Evolutionary conservation across 805 yeast species (phyloP).

Genomic region (Wickerhamomyces subpelliculosus): DNA sequence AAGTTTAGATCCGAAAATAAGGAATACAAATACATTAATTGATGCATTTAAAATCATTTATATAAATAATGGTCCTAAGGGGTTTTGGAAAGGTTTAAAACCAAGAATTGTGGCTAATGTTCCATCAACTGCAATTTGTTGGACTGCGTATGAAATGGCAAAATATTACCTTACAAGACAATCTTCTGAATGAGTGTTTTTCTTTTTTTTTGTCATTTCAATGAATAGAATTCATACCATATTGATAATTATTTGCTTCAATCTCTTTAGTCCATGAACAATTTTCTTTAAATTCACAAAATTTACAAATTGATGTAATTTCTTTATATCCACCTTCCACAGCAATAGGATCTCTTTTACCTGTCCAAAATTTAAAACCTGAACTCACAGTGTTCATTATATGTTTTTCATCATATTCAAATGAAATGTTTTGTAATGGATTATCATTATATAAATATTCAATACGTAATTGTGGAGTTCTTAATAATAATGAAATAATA

Average conservation of each 20-base stretch:
- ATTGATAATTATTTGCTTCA: neutral
- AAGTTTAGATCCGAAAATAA: conserved; percentile 31
- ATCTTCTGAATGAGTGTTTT: no score
- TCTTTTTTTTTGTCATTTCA: no score
- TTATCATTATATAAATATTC: conserved; percentile 44
- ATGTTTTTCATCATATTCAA: conserved; percentile 28
- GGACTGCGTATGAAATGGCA: conserved; percentile 99
- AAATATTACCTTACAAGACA: conserved; percentile 36
- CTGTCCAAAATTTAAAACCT: conserved; percentile 51
- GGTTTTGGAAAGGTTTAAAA: conserved; percentile 77
- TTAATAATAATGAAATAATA: conserved; percentile 26
- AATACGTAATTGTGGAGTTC: conserved; percentile 33
- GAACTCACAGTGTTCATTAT: conserved; percentile 24
- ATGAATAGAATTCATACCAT: no score
- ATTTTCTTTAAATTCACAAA: conserved; percentile 44
- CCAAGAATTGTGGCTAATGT: conserved; percentile 90
- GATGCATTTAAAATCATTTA: conserved; percentile 69
- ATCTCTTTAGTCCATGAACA: conserved; percentile 32
- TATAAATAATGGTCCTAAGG: conserved; percentile 47
- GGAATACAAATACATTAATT: conserved; percentile 54
- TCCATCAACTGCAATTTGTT: conserved; percentile 93
- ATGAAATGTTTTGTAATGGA: conserved; percentile 35
- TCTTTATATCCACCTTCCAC: conserved; percentile 29
- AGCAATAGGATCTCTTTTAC: conserved; percentile 42
- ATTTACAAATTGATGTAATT: conserved; percentile 37